Evolutionary conservation across 495 filamentous ascomycete species (phyloP), one percentile per base, ranked within the genome.

Genomic region (Penicillium macrosclerotiorum): DNA sequence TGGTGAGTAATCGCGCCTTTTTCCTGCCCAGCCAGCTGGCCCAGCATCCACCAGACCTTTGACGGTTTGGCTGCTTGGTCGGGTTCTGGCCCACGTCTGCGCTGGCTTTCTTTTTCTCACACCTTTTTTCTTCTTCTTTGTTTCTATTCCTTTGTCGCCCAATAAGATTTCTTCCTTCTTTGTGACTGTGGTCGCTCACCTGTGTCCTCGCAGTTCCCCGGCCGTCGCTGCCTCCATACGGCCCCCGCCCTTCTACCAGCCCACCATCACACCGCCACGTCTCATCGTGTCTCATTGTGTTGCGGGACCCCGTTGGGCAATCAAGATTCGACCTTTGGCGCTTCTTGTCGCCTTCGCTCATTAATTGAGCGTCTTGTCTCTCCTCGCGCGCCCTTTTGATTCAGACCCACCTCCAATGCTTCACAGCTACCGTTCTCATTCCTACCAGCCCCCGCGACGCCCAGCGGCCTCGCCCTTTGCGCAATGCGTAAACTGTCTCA

Each of bases 21-120:
- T 55, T 54, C 35, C 55, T 52, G 51, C 59, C 59, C 55, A 62
- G 58, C 51, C 55, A 56, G 53, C 53, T 56, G 40, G 49, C 43
- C 3, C 41, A 37, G 16, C 27, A 13, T 34, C 26, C 16, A 43
- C 39, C 14, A 36, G 45, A n/a, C n/a, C n/a, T n/a, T n/a, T n/a
- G n/a, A n/a, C n/a, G n/a, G n/a, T n/a, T n/a, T n/a, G n/a, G n/a
- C n/a, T n/a, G n/a, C n/a, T n/a, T n/a, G n/a, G n/a, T n/a, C n/a
- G n/a, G n/a, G n/a, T n/a, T 51, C 52, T 54, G 54, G 49, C 37
- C 50, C 50, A 57, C 53, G 47, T 50, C 45, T 51, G 22, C 49
- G 29, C 43, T 51, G 27, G 29, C 26, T 22, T 30, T 38, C 38
- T 22, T 46, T 45, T 17, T 18, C 2, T 24, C 30, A n/a, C 43